Evolutionary conservation across 495 filamentous ascomycete species (phyloP).

Genomic region (Rhizodiscina lignyota): DNA sequence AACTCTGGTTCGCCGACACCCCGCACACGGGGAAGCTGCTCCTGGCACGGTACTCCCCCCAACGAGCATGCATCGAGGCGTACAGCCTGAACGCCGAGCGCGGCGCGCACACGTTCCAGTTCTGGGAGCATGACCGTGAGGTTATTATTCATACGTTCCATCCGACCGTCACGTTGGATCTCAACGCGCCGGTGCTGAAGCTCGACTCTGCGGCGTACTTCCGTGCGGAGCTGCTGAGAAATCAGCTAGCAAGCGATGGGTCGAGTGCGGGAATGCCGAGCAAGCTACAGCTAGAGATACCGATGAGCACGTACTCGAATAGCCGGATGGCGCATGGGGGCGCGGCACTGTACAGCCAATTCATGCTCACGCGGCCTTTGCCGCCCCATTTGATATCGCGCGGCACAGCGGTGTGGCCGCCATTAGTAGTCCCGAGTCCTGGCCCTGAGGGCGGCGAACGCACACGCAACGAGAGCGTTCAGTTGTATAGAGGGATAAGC

Average conservation of each 20-base stretch:
- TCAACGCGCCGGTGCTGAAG: slow-evolving; percentile 53
- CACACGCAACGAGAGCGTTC: slow-evolving; percentile 26
- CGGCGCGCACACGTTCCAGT: slow-evolving; percentile 28
- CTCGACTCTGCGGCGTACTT: slow-evolving; percentile 19
- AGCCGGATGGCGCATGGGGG: slow-evolving; percentile 10
- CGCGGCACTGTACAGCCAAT: no score
- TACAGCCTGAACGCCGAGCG: slow-evolving; percentile 58
- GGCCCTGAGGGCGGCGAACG: slow-evolving; percentile 37
- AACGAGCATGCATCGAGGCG: slow-evolving; percentile 59
- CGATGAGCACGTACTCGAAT: slow-evolving; percentile 32
- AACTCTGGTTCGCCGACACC: slow-evolving; percentile 73
- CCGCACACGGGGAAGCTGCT: slow-evolving; percentile 53
- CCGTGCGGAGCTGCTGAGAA: background rate
- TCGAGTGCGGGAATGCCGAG: background rate
- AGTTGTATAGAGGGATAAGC: slow-evolving; percentile 22
- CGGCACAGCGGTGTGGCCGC: slow-evolving; percentile 54
- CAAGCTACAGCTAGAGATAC: slow-evolving; percentile 16
- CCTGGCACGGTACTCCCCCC: slow-evolving; percentile 53
- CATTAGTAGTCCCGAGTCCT: slow-evolving; percentile 50
- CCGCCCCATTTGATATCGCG: slow-evolving; percentile 19
- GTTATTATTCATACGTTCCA: slow-evolving; percentile 61
- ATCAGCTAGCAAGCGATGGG: background rate
- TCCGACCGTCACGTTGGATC: slow-evolving; percentile 48
- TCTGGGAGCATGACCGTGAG: slow-evolving; percentile 44
- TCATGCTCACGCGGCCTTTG: slow-evolving; percentile 27